Evolutionary conservation across 2,329 filamentous ascomycete species (phyloP).

Genomic region (Rhytidhysteron rufulum): DNA sequence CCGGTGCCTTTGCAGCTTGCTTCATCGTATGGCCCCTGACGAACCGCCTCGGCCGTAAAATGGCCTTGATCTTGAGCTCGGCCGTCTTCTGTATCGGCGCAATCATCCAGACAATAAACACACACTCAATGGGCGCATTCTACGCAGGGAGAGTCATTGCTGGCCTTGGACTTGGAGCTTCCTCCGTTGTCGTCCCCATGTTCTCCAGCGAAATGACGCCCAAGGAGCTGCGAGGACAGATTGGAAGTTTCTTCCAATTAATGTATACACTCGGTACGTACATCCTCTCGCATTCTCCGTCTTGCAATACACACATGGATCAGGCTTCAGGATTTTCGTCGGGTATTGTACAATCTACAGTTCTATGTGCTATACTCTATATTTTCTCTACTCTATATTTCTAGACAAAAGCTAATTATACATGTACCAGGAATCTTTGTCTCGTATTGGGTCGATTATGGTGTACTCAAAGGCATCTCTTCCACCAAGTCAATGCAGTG

Average conservation of each 20-base stretch:
- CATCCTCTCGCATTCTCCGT: neutral
- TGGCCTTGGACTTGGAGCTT: constrained; percentile 36
- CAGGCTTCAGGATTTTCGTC: too few species aligned
- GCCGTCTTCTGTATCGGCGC: constrained; percentile 39
- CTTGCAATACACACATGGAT: too few species aligned
- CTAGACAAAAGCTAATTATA: too few species aligned
- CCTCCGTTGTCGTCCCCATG: constrained; percentile 45
- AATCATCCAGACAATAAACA: constrained; percentile 47
- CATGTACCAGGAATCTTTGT: constrained; percentile 52
- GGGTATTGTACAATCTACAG: too few species aligned
- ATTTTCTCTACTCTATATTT: too few species aligned
- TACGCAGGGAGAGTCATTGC: constrained; percentile 65
- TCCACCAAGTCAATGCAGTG: constrained; percentile 43
- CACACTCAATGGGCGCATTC: constrained; percentile 36
- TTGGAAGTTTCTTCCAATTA: constrained; percentile 49
- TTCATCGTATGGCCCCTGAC: constrained; percentile 49
- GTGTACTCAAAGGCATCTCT: constrained; percentile 32
- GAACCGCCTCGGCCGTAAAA: constrained; percentile 43
- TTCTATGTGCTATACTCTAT: too few species aligned
- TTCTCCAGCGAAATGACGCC: constrained; percentile 46
- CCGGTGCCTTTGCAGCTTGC: constrained; percentile 51
- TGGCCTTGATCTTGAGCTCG: constrained; percentile 44
- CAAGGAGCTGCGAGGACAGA: constrained; percentile 41
- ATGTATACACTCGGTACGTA: constrained; percentile 45
- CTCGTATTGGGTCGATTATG: constrained; percentile 55